phyloP scores from a whole-genome alignment of 768 basidiomycete species.

The Serendipita sp. region DNA sequence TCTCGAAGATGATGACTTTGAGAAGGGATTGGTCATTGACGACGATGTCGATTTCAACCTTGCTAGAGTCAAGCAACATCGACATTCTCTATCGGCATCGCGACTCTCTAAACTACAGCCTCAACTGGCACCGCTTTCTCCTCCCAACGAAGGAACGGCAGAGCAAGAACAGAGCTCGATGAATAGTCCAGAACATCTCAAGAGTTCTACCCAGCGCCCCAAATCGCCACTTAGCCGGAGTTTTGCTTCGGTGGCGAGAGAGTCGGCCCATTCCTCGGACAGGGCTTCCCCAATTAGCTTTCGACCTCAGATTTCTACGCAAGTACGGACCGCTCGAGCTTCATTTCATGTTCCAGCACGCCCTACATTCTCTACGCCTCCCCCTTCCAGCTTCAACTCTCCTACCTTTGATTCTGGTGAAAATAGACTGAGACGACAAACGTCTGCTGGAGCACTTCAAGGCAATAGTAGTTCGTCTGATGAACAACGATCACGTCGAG shows the following conservation, averaged over 20 bases:
- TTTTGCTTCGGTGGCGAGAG: neutral
- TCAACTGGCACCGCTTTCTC: neutral
- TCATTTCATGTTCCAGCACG: neutral
- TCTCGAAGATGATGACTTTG: slow-evolving; percentile 64
- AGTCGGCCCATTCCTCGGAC: neutral
- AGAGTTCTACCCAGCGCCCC: neutral
- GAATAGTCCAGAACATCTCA: neutral
- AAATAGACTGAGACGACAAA: neutral
- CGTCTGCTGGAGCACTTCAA: neutral
- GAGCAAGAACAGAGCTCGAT: neutral
- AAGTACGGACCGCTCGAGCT: neutral
- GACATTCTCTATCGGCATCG: neutral
- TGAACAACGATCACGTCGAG: neutral
- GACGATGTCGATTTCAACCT: slow-evolving; percentile 74
- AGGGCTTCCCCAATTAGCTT: neutral
- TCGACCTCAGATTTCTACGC: neutral
- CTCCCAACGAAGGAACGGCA: neutral
- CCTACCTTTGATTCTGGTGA: neutral
- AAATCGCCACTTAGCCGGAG: neutral
- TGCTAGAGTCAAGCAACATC: neutral
- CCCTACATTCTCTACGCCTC: neutral
- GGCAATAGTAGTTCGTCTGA: neutral
- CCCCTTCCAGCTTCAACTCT: neutral
- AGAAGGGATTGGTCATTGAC: slow-evolving; percentile 68
- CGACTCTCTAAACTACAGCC: neutral